Base-by-base conservation (phyloP, 2,329 filamentous ascomycete species). In the Cladosporium velox region DNA sequence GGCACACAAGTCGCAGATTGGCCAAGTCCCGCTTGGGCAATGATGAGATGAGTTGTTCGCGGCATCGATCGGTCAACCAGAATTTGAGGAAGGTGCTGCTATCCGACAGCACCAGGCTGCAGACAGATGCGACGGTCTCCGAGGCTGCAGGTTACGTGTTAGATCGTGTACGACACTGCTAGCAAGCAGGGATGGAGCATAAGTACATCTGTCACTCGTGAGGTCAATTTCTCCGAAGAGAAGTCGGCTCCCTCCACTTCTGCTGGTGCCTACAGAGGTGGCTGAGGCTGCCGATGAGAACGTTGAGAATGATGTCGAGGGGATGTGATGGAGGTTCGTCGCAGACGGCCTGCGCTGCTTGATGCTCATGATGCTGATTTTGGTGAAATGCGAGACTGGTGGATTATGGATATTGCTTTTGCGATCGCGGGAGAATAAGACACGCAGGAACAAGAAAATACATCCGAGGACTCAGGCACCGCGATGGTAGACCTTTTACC, bases 1-100 rank as follows among this genome's bases (percentile, higher is more conserved):
- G 88, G 72, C 86, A 90, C 72, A 88, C 84, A 64, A 90, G 83
- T 67, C 91, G 87, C 63, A 93, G 71, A 70, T 75, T 79, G 49
- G 78, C 75, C 32, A 84, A 74, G 67, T 83, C 81, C 49, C 76
- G 73, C 51, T 76, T 72, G 14, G 80, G 75, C 11, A 82, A 69
- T 54, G 78, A 75, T 21, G 77, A 77, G 15, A 84, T 77, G 38
- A 84, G 74, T 30, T 73, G 76, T 41, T 82, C 78, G 68, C 82
- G 81, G 71, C 81, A 83, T 62, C 73, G 71, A 63, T 83, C 81
- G 60, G 79, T 79, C 47, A 82, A 75, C 82, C 82, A 84, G 74
- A 84, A 82, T 65, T 80, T 78, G 68, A 83, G 76, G 68, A 84
- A 83, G 12, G 79, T 78, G 34, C 81, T 79, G 72, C 79, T 83